Evolutionary conservation across 2,329 filamentous ascomycete species (phyloP).

Genomic region (Eutypa lata): DNA sequence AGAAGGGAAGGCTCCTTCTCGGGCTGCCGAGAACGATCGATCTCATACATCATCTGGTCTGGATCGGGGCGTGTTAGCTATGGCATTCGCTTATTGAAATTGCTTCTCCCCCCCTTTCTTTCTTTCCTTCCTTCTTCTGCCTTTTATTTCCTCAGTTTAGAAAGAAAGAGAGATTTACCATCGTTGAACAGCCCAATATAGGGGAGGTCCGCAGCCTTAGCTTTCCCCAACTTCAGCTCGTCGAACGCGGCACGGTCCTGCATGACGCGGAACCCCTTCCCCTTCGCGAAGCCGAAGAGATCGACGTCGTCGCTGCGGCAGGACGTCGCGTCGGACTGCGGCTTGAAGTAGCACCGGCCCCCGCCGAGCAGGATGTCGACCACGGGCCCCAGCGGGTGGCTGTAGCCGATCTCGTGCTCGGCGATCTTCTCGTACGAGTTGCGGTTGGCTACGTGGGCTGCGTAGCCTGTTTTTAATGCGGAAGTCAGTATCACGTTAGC

Average conservation of each 20-base stretch:
- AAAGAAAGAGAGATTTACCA: slow-evolving; percentile 20
- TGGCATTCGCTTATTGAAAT: too few relatives aligned
- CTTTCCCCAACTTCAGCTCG: slow-evolving; percentile 21
- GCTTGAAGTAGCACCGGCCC: slow-evolving; percentile 39
- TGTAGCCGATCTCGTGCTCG: slow-evolving; percentile 35
- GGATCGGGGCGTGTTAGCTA: too few relatives aligned
- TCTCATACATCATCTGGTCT: slow-evolving; percentile 31
- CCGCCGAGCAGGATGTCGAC: slow-evolving; percentile 39
- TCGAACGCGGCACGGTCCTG: slow-evolving; percentile 34
- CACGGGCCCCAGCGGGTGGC: slow-evolving; percentile 34
- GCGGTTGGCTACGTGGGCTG: slow-evolving; percentile 30
- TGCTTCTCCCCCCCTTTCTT: too few relatives aligned
- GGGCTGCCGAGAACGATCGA: slow-evolving; percentile 30
- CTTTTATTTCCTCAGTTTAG: too few relatives aligned
- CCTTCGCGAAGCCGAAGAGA: slow-evolving; percentile 30
- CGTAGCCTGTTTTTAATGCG: slow-evolving; percentile 19
- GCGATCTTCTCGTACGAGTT: slow-evolving; percentile 34
- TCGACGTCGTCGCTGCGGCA: slow-evolving; percentile 36
- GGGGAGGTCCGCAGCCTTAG: slow-evolving; percentile 26
- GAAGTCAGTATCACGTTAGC: too few relatives aligned
- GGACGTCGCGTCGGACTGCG: slow-evolving; percentile 30
- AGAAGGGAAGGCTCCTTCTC: slow-evolving; percentile 34
- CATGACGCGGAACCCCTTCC: slow-evolving; percentile 33
- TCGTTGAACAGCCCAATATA: slow-evolving; percentile 38
- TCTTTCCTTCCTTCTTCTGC: too few relatives aligned